Conservation (phyloP, 768 basidiomycete genomes). For the Pisolithus microcarpus region DNA sequence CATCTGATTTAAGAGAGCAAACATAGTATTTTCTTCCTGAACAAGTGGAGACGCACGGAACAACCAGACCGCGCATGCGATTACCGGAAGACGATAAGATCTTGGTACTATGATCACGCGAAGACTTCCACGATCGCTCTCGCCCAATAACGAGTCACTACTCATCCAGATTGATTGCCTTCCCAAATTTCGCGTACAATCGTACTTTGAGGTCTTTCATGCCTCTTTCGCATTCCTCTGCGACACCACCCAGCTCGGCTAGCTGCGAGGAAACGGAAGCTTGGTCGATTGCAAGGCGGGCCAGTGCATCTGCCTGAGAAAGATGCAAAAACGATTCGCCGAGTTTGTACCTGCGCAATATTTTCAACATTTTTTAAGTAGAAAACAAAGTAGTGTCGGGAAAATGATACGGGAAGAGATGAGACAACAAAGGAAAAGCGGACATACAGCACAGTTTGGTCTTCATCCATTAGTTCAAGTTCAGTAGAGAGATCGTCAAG, state of each 20-base stretch:
- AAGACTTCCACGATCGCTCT: no score
- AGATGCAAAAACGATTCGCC: constrained; percentile 88
- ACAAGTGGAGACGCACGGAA: no score
- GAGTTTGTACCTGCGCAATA: constrained; percentile 63
- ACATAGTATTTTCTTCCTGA: no score
- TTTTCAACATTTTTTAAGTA: no score
- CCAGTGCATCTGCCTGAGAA: constrained; percentile 57
- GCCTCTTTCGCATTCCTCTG: constrained; percentile 59
- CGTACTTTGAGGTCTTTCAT: constrained; percentile 78
- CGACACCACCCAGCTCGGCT: constrained; percentile 38
- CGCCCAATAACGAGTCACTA: constrained; percentile 16
- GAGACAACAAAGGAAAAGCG: constrained; percentile 33
- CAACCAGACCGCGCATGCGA: no score
- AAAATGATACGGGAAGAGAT: no score
- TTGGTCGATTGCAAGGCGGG: constrained; percentile 67
- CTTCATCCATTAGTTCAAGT: constrained; percentile 84
- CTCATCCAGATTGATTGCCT: constrained; percentile 88
- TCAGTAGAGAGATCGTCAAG: constrained; percentile 85
- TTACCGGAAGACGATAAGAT: no score
- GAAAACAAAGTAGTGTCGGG: no score
- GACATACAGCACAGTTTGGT: constrained; percentile 67
- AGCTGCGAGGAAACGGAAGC: constrained; percentile 51
- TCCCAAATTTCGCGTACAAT: constrained; percentile 88
- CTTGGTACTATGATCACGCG: no score
- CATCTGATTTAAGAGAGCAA: no score